Conservation (phyloP, 495 filamentous ascomycete species). For the Pyrenula aspistea region DNA sequence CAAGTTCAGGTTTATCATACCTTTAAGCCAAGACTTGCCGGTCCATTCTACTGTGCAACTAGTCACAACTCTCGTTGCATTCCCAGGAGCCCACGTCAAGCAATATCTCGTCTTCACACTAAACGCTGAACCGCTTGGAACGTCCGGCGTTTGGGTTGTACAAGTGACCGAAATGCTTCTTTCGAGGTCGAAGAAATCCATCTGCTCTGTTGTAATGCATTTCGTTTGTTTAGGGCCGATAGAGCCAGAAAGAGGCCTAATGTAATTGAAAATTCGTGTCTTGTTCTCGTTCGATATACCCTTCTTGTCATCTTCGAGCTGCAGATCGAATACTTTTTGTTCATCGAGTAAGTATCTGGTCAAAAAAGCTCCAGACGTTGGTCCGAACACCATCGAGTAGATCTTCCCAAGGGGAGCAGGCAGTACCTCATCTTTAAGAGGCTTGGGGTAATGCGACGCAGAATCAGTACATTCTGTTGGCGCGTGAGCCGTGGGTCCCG, state of each 20-base stretch:
- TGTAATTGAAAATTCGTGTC: slow-evolving; percentile 69
- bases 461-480: slow-evolving; percentile 75
- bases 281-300: slow-evolving; percentile 63
- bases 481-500: slow-evolving; percentile 70
- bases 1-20: slow-evolving; percentile 32
- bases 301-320: slow-evolving; percentile 68
- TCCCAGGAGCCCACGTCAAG: slow-evolving; percentile 78
- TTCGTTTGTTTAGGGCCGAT: slow-evolving; percentile 95
- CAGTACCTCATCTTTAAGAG: slow-evolving; percentile 75
- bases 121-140: slow-evolving; percentile 89
- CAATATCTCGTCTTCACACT: slow-evolving; percentile 87
- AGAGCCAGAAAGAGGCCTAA: slow-evolving; percentile 72
- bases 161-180: slow-evolving; percentile 70
- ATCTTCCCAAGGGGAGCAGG: slow-evolving; percentile 85
- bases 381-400: slow-evolving; percentile 77
- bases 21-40: slow-evolving; percentile 96
- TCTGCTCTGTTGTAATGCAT: slow-evolving; percentile 72
- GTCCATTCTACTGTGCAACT: slow-evolving; percentile 91
- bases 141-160: slow-evolving; percentile 83
- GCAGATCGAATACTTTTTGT: slow-evolving; percentile 77
- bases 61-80: slow-evolving; percentile 69
- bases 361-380: slow-evolving; percentile 66
- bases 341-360: slow-evolving; percentile 73
- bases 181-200: slow-evolving; percentile 78
- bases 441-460: slow-evolving; percentile 68